phyloP scores from a whole-genome alignment of 805 yeast genomes.

The Candida khao-thaluensis region DNA sequence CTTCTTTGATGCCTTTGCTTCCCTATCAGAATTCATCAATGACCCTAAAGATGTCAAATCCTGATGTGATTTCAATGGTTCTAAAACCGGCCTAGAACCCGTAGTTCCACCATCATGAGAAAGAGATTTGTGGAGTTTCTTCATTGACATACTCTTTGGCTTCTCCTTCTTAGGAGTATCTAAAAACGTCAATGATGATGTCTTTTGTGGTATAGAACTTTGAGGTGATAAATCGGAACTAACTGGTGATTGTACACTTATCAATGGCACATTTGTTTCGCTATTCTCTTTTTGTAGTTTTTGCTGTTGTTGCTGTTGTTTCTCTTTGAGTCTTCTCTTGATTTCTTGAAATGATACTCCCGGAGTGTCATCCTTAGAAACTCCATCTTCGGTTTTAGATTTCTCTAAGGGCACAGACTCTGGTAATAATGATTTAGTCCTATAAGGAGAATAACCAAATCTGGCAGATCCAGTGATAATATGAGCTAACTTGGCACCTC shows the following conservation, averaged over 20 bases:
- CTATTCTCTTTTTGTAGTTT: not conserved
- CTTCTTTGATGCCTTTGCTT: slow-evolving; percentile 17
- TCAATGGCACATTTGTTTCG: slow-evolving; percentile 5
- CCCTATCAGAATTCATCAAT: not conserved
- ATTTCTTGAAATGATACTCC: slow-evolving; percentile 31
- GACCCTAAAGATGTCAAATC: slow-evolving; percentile 20
- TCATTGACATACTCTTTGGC: slow-evolving; percentile 13
- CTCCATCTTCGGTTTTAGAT: slow-evolving; percentile 6
- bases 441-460: slow-evolving; percentile 40
- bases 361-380: not conserved
- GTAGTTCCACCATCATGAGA: slow-evolving; percentile 32
- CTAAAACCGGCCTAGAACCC: slow-evolving; percentile 25
- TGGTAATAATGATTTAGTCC: slow-evolving; percentile 40
- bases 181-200: slow-evolving; percentile 31
- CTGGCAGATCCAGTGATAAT: slow-evolving; percentile 42
- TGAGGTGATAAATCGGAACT: slow-evolving; percentile 13
- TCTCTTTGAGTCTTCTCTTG: slow-evolving; percentile 17
- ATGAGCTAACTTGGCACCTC: slow-evolving; percentile 42
- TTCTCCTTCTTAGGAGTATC: slow-evolving; percentile 19
- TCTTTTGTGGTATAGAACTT: slow-evolving; percentile 22
- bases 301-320: slow-evolving; percentile 1
- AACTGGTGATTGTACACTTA: slow-evolving; percentile 9
- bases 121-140: slow-evolving; percentile 28
- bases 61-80: slow-evolving; percentile 41
- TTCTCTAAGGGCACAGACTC: slow-evolving; percentile 6